phyloP scores from a whole-genome alignment of 2,329 filamentous ascomycete genomes.

The Trichoderma breve region DNA sequence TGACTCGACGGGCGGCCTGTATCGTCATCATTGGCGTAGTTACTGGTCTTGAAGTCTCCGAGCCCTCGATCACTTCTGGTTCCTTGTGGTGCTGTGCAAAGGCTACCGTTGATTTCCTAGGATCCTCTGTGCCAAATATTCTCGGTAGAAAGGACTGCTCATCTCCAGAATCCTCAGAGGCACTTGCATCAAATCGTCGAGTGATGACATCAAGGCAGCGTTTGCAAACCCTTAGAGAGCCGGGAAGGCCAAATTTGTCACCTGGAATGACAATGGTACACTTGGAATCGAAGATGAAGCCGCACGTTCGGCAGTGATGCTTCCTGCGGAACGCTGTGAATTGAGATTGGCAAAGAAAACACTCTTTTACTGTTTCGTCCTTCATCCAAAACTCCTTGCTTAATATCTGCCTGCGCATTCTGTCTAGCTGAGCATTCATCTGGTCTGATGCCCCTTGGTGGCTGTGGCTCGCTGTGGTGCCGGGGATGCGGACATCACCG shows the following conservation, averaged over 20 bases:
- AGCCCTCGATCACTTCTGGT: constrained; percentile 41
- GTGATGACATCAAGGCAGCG: constrained; percentile 90
- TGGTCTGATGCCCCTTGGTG: constrained; percentile 55
- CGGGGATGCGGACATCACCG: constrained; percentile 52
- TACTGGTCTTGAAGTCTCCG: constrained; percentile 52
- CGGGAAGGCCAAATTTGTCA: constrained; percentile 79
- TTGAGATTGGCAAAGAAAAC: constrained; percentile 84
- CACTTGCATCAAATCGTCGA: constrained; percentile 81
- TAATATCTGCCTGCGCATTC: constrained; percentile 81
- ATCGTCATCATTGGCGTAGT: constrained; percentile 72
- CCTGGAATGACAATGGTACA: constrained; percentile 92
- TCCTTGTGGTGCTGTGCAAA: constrained; percentile 38
- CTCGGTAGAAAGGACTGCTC: constrained; percentile 67
- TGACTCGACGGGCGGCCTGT: constrained; percentile 61
- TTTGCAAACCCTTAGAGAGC: constrained; percentile 85
- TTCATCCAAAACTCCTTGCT: constrained; percentile 99
- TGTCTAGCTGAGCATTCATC: constrained; percentile 61
- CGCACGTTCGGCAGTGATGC: constrained; percentile 92
- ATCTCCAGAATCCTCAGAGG: constrained; percentile 82
- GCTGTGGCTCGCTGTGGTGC: constrained; percentile 51
- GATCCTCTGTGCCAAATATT: constrained; percentile 57
- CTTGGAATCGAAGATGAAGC: constrained; percentile 97
- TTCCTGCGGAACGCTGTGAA: constrained; percentile 95
- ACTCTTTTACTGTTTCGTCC: constrained; percentile 96
- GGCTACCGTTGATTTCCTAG: constrained; percentile 39